These are phyloP conservation scores for Talaromyces nanjingensis DNA, from an alignment of 495 filamentous ascomycete species.

Conservation along the genomic window DNA sequence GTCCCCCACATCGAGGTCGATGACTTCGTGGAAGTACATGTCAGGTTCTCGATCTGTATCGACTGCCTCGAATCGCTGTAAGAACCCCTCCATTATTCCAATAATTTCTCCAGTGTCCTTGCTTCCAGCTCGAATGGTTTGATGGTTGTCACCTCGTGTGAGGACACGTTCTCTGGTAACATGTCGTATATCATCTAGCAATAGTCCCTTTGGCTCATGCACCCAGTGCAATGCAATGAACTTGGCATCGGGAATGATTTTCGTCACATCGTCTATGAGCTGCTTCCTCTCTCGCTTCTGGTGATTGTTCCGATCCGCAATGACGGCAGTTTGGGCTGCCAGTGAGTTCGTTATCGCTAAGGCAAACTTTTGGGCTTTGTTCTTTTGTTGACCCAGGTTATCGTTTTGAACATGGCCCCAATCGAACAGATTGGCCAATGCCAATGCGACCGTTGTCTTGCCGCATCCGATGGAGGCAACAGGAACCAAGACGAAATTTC, in stretches of 20 bases:
- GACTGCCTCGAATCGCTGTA: conserved; percentile 73
- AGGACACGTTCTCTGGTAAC: conserved; percentile 77
- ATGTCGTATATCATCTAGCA: conserved; percentile 56
- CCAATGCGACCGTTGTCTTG: conserved; percentile 88
- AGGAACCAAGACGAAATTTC: conserved; percentile 71
- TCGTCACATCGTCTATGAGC: conserved; percentile 69
- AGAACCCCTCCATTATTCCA: conserved; percentile 93
- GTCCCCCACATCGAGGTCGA: conserved; percentile 71
- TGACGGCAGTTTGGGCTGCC: conserved; percentile 57
- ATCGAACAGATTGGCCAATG: conserved; percentile 72
- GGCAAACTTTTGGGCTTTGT: conserved; percentile 66
- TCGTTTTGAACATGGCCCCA: conserved; percentile 98
- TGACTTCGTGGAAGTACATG: conserved; percentile 67
- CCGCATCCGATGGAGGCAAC: conserved; percentile 92
- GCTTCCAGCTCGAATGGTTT: conserved; percentile 82
- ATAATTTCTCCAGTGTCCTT: conserved; percentile 61
- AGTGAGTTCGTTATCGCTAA: conserved; percentile 56
- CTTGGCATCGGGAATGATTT: conserved; percentile 49
- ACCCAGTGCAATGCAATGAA: conserved; percentile 92
- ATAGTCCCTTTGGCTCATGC: conserved; percentile 57
- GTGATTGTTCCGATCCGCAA: conserved; percentile 93
- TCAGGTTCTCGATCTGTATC: conserved; percentile 61
- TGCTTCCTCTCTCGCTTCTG: conserved; percentile 79
- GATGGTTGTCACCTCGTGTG: conserved; percentile 88
- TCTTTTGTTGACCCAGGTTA: conserved; percentile 72